Conservation (phyloP, 352 stramenopile genomes). For the Pythium scleroteichum region DNA sequence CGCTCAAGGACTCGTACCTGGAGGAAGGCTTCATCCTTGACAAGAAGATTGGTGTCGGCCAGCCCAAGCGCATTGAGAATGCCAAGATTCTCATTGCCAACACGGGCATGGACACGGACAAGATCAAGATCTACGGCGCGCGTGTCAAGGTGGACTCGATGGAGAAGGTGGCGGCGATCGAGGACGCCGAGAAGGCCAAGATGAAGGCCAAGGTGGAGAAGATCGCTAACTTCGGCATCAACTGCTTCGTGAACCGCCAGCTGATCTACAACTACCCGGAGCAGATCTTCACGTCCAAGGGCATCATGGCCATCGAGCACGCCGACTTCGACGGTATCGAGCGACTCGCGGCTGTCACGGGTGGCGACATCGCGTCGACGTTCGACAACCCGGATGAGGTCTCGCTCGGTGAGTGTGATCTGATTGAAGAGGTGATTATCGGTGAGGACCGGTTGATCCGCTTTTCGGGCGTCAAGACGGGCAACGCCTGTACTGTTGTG, state of each 20-base stretch:
- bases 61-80: conserved; percentile 97
- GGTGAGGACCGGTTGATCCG: conserved; percentile 97
- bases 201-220: conserved; percentile 99
- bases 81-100: conserved; percentile 99
- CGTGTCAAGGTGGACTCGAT: conserved; percentile 98
- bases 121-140: conserved; percentile 99
- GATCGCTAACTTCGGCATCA: conserved; percentile 98
- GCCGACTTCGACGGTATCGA: conserved; percentile 99
- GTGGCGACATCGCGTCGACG: conserved; percentile 95
- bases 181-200: conserved; percentile 98
- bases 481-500: conserved; percentile 94
- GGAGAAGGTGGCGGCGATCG: conserved; percentile 99
- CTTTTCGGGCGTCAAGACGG: conserved; percentile 97
- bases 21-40: conserved; percentile 98
- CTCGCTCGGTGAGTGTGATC: conserved; percentile 95
- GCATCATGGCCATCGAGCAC: conserved; percentile 99
- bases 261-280: conserved; percentile 99
- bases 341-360: conserved; percentile 95
- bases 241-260: conserved; percentile 99
- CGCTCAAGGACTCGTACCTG: conserved; percentile 97
- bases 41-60: conserved; percentile 95
- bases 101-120: conserved; percentile 99
- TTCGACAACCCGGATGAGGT: conserved; percentile 98
- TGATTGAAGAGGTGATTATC: conserved; percentile 99
- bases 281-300: conserved; percentile 97